Evolutionary conservation across 352 stramenopile species (phyloP), one percentile per base, ranked within the genome.

Genomic region (Elongisporangium undulatum): DNA sequence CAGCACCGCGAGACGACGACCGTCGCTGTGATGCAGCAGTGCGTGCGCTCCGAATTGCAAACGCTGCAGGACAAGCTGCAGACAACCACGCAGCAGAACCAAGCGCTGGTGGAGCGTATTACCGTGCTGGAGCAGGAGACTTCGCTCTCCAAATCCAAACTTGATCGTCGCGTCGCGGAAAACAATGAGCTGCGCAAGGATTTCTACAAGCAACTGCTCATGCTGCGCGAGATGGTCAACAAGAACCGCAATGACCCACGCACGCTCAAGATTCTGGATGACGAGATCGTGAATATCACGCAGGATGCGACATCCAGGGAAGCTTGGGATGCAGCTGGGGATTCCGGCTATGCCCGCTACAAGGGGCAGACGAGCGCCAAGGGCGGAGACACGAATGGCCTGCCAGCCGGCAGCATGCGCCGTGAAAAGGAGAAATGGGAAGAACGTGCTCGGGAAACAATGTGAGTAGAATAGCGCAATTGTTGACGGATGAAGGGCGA

Each of bases 351-450:
- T 21, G 21, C 54, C 41, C 21, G 29, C 55, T 34, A 13, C 41
- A 45, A 45, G 34, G 34, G 7, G 34, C 34, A 45, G 10, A 45
- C 34, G 34, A 45, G 34, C 13, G 34, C 34, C 20, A 62, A 17
- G 4, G 49, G n/a, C n/a, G n/a, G 39, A 0, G 24, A 61, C 22
- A 62, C 61, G 22, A 73, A 57, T 39, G 61, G 56, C 16, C 53
- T 59, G 19, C 49, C 41, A 51, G 56, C 53, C 53, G 51, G 29
- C 57, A 71, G 52, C 1, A 51, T 79, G 53, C 69, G 72, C 24
- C 74, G 75, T 45, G 79, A 89, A 51, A 85, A 85, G 49, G 79
- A 89, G 24, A 89, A 89, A 45, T 87, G 75, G 75, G 79, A 89
- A 55, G 65, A 89, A 29, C 74, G 74, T 3, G 72, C 70, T 2